Evolutionary conservation across 2,329 filamentous ascomycete genomes (phyloP).

Genomic region (Daldinia sp.): DNA sequence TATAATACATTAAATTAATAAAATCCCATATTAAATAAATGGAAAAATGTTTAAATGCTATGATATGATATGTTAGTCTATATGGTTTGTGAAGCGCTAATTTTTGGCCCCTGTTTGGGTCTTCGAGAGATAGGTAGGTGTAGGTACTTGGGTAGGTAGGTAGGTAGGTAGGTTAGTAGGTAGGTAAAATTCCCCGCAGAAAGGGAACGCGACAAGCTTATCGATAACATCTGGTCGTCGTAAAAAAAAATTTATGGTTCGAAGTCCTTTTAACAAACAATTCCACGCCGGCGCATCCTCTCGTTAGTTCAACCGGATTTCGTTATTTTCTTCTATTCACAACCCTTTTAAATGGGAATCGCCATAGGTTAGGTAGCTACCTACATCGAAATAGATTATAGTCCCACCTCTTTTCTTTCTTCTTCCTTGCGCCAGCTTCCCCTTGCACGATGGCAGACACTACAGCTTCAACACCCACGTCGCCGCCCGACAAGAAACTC

Average conservation of each 20-base stretch:
- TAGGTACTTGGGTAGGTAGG: too few species aligned
- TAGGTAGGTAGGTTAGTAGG: too few species aligned
- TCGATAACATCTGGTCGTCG: conserved; percentile 21
- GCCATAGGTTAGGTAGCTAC: too few species aligned
- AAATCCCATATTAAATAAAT: too few species aligned
- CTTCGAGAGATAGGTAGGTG: too few species aligned
- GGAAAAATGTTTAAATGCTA: too few species aligned
- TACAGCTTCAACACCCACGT: conserved; percentile 17
- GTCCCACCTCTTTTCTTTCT: not conserved
- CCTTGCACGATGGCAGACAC: conserved; percentile 39
- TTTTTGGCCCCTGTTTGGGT: too few species aligned
- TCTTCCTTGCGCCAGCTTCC: not conserved
- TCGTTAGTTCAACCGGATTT: conserved; percentile 12
- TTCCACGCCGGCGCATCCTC: conserved; percentile 27
- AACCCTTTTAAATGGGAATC: too few species aligned
- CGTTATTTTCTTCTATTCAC: conserved; percentile 10
- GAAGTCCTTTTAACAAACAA: conserved; percentile 13
- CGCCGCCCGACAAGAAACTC: conserved; percentile 32
- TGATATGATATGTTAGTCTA: too few species aligned
- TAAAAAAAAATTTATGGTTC: conserved; percentile 26
- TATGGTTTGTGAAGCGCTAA: too few species aligned
- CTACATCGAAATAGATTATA: not conserved
- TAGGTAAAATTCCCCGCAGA: not conserved
- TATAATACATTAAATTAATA: too few species aligned
- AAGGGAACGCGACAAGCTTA: not conserved